Evolutionary conservation across 306 rosid genomes (phyloP).

Genomic region (Styphnolobium japonicum): DNA sequence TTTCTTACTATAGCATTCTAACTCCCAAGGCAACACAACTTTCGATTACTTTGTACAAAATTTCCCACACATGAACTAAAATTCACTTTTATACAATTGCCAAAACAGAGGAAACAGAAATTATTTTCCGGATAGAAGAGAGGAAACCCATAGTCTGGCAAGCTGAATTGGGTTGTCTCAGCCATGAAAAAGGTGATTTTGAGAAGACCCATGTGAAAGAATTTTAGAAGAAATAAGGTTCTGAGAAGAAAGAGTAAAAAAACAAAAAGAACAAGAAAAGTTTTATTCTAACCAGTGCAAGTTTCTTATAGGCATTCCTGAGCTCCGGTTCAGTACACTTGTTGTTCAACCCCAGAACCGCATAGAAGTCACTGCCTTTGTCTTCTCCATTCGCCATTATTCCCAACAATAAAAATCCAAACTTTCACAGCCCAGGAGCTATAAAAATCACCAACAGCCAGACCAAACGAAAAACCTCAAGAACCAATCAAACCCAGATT

Average conservation of each 20-base stretch:
- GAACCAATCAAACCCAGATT: slow-evolving; percentile 28
- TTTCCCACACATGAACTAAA: background rate
- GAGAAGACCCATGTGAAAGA: slow-evolving; percentile 13
- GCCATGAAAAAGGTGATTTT: background rate
- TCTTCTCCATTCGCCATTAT: slow-evolving; percentile 64
- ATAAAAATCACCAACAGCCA: background rate
- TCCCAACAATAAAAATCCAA: slow-evolving; percentile 1
- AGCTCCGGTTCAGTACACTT: slow-evolving; percentile 79
- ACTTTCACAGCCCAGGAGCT: background rate
- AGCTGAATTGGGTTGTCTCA: background rate
- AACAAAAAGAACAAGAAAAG: background rate
- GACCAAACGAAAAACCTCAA: slow-evolving; percentile 16
- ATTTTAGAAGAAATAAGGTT: background rate
- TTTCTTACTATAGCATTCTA: background rate
- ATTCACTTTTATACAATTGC: background rate
- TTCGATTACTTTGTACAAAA: too few species aligned
- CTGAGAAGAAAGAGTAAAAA: background rate
- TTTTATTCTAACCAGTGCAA: slow-evolving; percentile 70
- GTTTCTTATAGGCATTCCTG: slow-evolving; percentile 78
- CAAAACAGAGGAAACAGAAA: background rate
- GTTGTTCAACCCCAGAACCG: slow-evolving; percentile 72
- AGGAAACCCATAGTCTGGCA: background rate
- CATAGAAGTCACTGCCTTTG: slow-evolving; percentile 60
- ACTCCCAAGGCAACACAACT: background rate
- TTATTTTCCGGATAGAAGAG: background rate